Evolutionary conservation across 2,329 filamentous ascomycete species (phyloP), one percentile per base, ranked within the genome.

Genomic region (Cladophialophora psammophila): DNA sequence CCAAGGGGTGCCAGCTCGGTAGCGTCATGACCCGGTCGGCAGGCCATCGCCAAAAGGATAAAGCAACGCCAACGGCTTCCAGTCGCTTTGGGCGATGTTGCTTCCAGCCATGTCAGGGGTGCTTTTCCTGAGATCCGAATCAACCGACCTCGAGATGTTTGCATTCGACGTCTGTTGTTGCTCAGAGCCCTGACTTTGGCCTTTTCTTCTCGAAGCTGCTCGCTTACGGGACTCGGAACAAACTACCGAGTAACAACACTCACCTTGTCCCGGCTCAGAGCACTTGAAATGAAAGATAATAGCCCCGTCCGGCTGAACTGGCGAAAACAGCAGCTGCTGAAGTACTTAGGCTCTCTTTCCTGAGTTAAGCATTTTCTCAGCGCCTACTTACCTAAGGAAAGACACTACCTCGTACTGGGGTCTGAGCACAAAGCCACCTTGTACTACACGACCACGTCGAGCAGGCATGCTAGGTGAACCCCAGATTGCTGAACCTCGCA

Each of bases 91-190:
- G 20, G n/a, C 18, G 20, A 12, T 50, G 20, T 50, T 26, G 18
- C 9, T 31, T 50, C 13, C n/a, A 50, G 18, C 45, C 45, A 50
- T 50, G 45, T 26, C 20, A 31, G 31, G 56, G 31, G 42, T 42
- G 5, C 10, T 10, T 35, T 48, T 32, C 26, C 34, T 52, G 42
- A 34, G 58, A 36, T 52, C 26, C 57, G 38, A 50, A 32, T 60
- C 40, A 34, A 52, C 40, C 57, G 34, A 60, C 36, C 31, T 60
- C 38, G 42, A 20, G 36, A 34, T 48, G 42, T 20, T 48, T 48
- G 10, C 42, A 48, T 26, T 34, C 40, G 56, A 48, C 3, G 15
- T 18, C 34, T 35, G 20, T 20, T 48, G 6, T 48, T 48, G 7
- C 20, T 9, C n/a, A 8, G 42, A 48, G 42, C 20, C 9, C 45